Base-by-base conservation (phyloP, 257 asterid species). In the Ehretia macrophylla region DNA sequence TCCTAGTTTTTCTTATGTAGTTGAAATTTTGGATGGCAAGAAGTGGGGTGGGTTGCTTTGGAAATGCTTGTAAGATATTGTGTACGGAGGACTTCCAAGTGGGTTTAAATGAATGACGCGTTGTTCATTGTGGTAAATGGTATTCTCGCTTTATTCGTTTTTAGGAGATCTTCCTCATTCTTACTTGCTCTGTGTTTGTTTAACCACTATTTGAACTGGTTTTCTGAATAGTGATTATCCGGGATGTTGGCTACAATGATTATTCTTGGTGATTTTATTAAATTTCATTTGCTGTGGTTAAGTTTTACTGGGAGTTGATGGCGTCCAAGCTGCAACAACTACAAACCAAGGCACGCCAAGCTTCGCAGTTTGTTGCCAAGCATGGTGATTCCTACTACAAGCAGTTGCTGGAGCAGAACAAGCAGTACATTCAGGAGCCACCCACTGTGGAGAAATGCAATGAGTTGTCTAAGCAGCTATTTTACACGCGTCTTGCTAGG, bases 401-500 rank as follows among this genome's bases (percentile, higher is more conserved):
- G 56, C 79, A 79, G 60, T 14, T 72, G 62, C 49, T 79, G 23
- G 84, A 79, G 61, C 68, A 68, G 68, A 79, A 75, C 68, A 79
- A 72, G 57, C 78, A 79, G 52, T 64, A 68, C 32, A 72, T 79
- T 62, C 81, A 75, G 63, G 74, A 79, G 53, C 81, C 84, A 51
- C 59, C 79, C 16, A 74, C 79, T 40, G 74, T 69, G 17, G 84
- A 65, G 65, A 79, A 75, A 64, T 75, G 81, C 67, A 75, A 67
- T 45, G 81, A 75, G 32, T 63, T 79, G 58, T 68, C 84, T 46
- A 79, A 79, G 65, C 78, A 79, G 64, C 60, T 79, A 66, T 67
- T 75, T 10, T 79, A 72, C 68, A 79, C 81, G 14, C 84, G 81
- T 64, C 81, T 79, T 68, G 84, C 84, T n/a, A 79, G 84, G 84